These are phyloP conservation scores for Populus tremula DNA, from an alignment of 345 rosid species.

Conservation along the genomic window DNA sequence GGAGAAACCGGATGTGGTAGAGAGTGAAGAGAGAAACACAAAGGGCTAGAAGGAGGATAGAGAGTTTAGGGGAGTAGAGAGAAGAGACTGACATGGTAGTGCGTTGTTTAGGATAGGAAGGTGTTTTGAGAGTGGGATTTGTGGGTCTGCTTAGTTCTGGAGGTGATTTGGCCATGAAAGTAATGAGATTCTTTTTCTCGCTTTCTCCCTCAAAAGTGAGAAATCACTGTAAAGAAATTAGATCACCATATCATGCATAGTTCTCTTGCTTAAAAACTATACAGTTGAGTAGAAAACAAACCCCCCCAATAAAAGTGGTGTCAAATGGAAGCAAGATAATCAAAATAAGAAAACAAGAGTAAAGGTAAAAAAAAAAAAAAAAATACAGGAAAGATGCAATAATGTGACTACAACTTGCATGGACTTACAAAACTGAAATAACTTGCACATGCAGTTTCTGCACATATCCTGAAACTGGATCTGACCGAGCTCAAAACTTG, in stretches of 20 bases:
- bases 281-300: neutral
- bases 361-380: neutral
- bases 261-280: neutral
- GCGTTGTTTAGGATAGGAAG: neutral
- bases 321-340: neutral
- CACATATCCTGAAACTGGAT: neutral
- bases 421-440: neutral
- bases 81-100: slow-evolving; percentile 4
- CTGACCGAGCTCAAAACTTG: too few species aligned
- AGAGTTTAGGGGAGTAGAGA: slow-evolving; percentile 27
- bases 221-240: neutral
- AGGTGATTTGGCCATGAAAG: slow-evolving; percentile 13
- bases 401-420: neutral
- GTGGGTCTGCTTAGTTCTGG: neutral
- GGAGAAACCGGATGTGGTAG: slow-evolving; percentile 39
- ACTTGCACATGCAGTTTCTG: neutral
- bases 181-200: neutral
- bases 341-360: neutral
- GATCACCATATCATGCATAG: neutral
- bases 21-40: slow-evolving; percentile 30
- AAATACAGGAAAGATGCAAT: neutral
- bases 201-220: neutral
- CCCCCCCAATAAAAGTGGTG: neutral
- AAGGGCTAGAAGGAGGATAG: slow-evolving; percentile 19
- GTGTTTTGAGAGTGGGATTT: neutral